phyloP scores from a whole-genome alignment of 495 filamentous ascomycete genomes.

The Recurvomyces mirabilis region DNA sequence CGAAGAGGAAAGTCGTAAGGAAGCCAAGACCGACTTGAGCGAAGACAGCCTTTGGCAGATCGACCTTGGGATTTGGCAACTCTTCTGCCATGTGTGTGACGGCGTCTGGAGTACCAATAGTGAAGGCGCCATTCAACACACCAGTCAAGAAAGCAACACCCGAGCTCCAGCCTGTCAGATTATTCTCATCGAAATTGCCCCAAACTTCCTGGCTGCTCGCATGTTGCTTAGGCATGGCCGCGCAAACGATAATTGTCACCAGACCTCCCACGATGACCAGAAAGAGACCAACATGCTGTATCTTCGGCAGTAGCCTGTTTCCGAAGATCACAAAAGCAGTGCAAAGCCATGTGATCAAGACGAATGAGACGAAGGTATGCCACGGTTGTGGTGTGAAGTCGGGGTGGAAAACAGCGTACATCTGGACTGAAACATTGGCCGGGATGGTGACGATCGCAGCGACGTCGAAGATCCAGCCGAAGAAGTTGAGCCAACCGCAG shows the following conservation, averaged over 20 bases:
- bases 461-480: slow-evolving; percentile 62
- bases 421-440: slow-evolving; percentile 53
- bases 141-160: slow-evolving; percentile 72
- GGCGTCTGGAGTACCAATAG: slow-evolving; percentile 61
- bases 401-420: slow-evolving; percentile 63
- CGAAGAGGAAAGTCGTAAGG: slow-evolving; percentile 59
- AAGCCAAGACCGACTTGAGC: slow-evolving; percentile 43
- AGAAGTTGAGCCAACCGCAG: slow-evolving; percentile 68
- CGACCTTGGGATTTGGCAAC: slow-evolving; percentile 51
- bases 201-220: slow-evolving; percentile 38
- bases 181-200: slow-evolving; percentile 43
- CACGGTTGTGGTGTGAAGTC: slow-evolving; percentile 51
- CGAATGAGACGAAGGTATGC: slow-evolving; percentile 64
- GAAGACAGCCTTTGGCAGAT: slow-evolving; percentile 48
- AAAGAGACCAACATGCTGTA: slow-evolving; percentile 57
- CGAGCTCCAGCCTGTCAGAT: slow-evolving; percentile 43
- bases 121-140: slow-evolving; percentile 71
- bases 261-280: slow-evolving; percentile 58
- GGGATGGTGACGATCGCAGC: slow-evolving; percentile 59
- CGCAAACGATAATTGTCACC: slow-evolving; percentile 62
- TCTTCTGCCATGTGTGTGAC: slow-evolving; percentile 76
- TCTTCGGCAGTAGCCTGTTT: slow-evolving; percentile 54
- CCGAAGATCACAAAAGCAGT: slow-evolving; percentile 55
- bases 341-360: slow-evolving; percentile 56
- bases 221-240: slow-evolving; percentile 58